Evolutionary conservation across 2,329 filamentous ascomycete genomes (phyloP), one percentile per base, ranked within the genome.

Genomic region (Penicillium sp.): DNA sequence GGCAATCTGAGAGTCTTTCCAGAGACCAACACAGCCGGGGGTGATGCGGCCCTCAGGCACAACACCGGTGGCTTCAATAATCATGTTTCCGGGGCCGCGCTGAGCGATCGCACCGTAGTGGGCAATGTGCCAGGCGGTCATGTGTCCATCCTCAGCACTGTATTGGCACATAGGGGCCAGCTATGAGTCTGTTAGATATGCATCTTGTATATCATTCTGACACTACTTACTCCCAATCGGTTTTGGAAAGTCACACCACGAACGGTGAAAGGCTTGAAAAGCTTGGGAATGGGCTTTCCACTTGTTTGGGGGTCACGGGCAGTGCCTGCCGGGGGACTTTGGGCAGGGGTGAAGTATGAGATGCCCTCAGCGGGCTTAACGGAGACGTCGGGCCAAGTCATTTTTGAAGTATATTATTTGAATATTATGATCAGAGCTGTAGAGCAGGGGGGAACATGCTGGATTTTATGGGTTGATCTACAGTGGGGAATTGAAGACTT

Each of bases 1-100:
- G 56, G 81, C 86, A 55, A 92, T 88, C 71, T 97, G 93, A 31
- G 82, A 85, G 71, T 97, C 92, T 58, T 88, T 81, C 92, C 92
- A 97, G 13, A 97, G 75, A 1, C 93, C 70, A 3, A 66, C 42
- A 36, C 67, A 66, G 39, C 63, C 58, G 1, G 92, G 90, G 1
- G 89, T 88, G 76, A 96, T 96, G 49, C 92, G 84, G 36, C 92
- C 92, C 63, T 92, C 86, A 11, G 90, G 77, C 3, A 83, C 78
- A 1, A 96, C 88, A 36, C 85, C 79, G 1, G 89, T 92, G 31
- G 92, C 90, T 77, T 96, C 92, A 54, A 93, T 80, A 53, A 92
- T 83, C 52, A 88, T 79, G 22, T 96, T 78, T 4, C 84, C 88
- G 0, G 89, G 87, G n/a, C 92, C 92, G 55, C 88, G 85, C 55